phyloP scores from a whole-genome alignment of 805 yeast species.

The Lipomyces mesembrius region DNA sequence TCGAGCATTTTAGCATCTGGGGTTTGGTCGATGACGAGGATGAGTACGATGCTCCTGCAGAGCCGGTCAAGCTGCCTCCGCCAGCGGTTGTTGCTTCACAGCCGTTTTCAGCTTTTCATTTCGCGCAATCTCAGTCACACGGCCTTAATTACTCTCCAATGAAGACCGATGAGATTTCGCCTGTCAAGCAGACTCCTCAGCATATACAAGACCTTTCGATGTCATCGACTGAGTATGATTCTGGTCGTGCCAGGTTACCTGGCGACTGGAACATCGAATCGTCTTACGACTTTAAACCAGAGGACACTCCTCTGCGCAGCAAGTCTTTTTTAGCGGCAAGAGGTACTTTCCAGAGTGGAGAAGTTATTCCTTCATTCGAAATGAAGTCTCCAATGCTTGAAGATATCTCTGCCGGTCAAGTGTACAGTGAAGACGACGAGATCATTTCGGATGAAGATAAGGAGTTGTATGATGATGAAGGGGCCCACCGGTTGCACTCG shows the following conservation, averaged over 20 bases:
- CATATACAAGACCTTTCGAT: conserved; percentile 8
- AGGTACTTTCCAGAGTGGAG: conserved; percentile 13
- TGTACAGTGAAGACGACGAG: conserved; percentile 16
- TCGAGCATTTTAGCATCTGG: conserved; percentile 91
- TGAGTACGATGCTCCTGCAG: conserved; percentile 52
- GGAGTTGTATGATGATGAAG: conserved; percentile 17
- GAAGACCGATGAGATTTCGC: conserved; percentile 42
- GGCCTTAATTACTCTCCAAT: conserved; percentile 26
- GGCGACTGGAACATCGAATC: conserved; percentile 21
- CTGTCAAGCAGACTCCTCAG: conserved; percentile 35
- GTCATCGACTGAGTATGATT: conserved; percentile 10
- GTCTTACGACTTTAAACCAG: conserved; percentile 14
- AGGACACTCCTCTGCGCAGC: conserved; percentile 14
- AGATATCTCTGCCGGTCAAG: not conserved
- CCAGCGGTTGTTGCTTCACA: not conserved
- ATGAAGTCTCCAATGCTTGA: not conserved
- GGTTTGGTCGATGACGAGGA: conserved; percentile 76
- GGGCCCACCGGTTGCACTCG: conserved; percentile 13
- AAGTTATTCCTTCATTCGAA: not conserved
- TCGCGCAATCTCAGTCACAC: conserved; percentile 7
- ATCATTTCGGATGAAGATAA: conserved; percentile 20
- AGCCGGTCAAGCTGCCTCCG: conserved; percentile 42
- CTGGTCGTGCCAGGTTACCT: conserved; percentile 23
- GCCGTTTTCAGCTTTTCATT: conserved; percentile 1
- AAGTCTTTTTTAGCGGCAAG: conserved; percentile 22